phyloP scores from a whole-genome alignment of 2,329 filamentous ascomycete genomes.

The Neophaeococcomyces aloes region DNA sequence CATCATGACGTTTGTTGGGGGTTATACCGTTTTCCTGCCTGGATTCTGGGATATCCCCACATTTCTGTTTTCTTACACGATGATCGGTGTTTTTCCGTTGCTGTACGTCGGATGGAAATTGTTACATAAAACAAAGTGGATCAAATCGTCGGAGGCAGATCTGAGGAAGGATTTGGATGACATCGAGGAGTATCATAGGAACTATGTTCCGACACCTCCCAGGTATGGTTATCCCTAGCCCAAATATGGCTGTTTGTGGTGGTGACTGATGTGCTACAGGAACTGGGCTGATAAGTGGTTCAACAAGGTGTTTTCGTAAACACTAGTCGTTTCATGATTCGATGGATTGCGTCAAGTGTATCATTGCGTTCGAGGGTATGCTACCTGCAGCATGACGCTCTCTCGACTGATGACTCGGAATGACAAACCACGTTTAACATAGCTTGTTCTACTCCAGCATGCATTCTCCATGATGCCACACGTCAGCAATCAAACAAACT shows the following conservation, averaged over 20 bases:
- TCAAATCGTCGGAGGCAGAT: conserved; percentile 51
- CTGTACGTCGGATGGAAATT: conserved; percentile 65
- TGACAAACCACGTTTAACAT: no score
- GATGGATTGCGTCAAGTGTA: no score
- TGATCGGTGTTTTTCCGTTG: conserved; percentile 59
- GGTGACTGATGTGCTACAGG: conserved; percentile 7
- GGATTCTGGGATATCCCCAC: conserved; percentile 56
- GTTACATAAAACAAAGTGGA: conserved; percentile 50
- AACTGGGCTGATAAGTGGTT: conserved; percentile 24
- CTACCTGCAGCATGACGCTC: no score
- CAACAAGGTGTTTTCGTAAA: conserved; percentile 35
- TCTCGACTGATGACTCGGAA: no score
- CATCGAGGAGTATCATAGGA: conserved; percentile 57
- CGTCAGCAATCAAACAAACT: no score
- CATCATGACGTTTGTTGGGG: conserved; percentile 63
- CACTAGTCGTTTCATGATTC: neutral
- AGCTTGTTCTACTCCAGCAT: no score
- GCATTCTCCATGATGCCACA: no score
- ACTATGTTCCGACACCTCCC: conserved; percentile 45
- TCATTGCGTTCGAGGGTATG: no score
- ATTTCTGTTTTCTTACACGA: conserved; percentile 69
- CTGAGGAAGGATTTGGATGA: conserved; percentile 51
- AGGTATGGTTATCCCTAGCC: conserved; percentile 34
- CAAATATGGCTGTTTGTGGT: neutral
- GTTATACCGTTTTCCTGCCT: conserved; percentile 65